phyloP scores from a whole-genome alignment of 2,329 filamentous ascomycete species.

The Verticillium dahliae region DNA sequence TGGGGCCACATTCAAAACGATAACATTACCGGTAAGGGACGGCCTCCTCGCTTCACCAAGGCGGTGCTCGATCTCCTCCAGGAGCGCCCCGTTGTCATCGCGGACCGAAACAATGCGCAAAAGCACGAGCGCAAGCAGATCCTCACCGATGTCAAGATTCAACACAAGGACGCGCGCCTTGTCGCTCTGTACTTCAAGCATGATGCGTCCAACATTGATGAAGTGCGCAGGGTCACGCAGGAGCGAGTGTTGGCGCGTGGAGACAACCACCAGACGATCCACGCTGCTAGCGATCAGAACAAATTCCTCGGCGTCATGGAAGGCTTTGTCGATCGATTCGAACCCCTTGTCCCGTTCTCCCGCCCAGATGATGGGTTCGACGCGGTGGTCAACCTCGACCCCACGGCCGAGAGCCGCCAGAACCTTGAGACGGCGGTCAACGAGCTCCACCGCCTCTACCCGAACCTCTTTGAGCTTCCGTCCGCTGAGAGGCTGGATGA shows the following conservation, averaged over 20 bases:
- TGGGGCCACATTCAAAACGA: slow-evolving; percentile 97
- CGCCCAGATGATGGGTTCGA: slow-evolving; percentile 81
- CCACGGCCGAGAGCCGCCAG: slow-evolving; percentile 65
- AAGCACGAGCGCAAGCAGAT: slow-evolving; percentile 83
- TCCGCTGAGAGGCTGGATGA: slow-evolving; percentile 67
- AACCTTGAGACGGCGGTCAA: slow-evolving; percentile 78
- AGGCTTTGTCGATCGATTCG: slow-evolving; percentile 81
- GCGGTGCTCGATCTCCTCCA: slow-evolving; percentile 60
- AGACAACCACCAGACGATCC: slow-evolving; percentile 97
- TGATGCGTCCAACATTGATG: slow-evolving; percentile 65
- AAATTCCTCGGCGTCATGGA: slow-evolving; percentile 93
- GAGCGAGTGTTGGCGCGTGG: slow-evolving; percentile 77
- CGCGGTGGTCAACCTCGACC: slow-evolving; percentile 76
- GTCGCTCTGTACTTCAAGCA: slow-evolving; percentile 89
- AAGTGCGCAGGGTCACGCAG: slow-evolving; percentile 68
- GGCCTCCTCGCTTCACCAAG: slow-evolving; percentile 71
- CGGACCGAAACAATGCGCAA: slow-evolving; percentile 92
- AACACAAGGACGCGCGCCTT: slow-evolving; percentile 59
- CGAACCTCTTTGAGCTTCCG: slow-evolving; percentile 70
- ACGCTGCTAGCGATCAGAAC: slow-evolving; percentile 64
- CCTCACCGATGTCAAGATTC: slow-evolving; percentile 65
- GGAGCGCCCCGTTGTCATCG: slow-evolving; percentile 67
- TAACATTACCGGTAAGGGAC: slow-evolving; percentile 76
- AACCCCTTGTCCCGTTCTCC: slow-evolving; percentile 60
- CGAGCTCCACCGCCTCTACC: slow-evolving; percentile 69